A percentile compares a stretch with the other conserved stretches of the same genome.
These are phyloP conservation scores for Gamarada debralockiae DNA, from an alignment of 495 filamentous ascomycete genomes.

Conservation along the genomic window DNA sequence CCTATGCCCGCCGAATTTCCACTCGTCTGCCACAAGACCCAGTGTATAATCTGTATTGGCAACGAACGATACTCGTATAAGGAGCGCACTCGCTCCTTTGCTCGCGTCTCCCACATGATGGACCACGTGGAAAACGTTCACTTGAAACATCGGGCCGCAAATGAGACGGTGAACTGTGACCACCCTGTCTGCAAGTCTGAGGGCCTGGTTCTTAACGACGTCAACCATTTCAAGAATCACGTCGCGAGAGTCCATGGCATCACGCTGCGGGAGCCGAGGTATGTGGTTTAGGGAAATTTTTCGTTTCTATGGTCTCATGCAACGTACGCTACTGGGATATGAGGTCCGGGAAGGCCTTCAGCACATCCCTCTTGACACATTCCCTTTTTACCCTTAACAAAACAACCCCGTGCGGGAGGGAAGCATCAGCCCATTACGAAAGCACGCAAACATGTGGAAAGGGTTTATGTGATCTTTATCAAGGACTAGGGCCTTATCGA, in stretches of 20 bases:
- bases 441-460: no score
- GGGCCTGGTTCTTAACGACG: constrained; percentile 12
- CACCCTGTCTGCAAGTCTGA: constrained; percentile 21
- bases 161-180: constrained; percentile 8
- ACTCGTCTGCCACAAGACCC: constrained; percentile 4
- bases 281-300: no score
- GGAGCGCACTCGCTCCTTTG: constrained; percentile 14
- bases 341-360: no score
- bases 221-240: constrained; percentile 26
- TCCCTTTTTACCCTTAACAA: no score
- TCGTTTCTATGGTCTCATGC: no score
- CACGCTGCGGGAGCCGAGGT: no score
- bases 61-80: constrained; percentile 5
- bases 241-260: constrained; percentile 5
- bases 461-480: no score
- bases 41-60: constrained; percentile 17
- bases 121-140: constrained; percentile 12
- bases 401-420: no score
- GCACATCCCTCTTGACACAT: no score
- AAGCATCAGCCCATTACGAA: no score
- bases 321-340: no score
- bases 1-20: neutral
- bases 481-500: no score
- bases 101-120: constrained; percentile 10
- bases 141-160: neutral